Base-by-base conservation (phyloP, 2,329 filamentous ascomycete genomes). In the Venturia aucupariae region DNA sequence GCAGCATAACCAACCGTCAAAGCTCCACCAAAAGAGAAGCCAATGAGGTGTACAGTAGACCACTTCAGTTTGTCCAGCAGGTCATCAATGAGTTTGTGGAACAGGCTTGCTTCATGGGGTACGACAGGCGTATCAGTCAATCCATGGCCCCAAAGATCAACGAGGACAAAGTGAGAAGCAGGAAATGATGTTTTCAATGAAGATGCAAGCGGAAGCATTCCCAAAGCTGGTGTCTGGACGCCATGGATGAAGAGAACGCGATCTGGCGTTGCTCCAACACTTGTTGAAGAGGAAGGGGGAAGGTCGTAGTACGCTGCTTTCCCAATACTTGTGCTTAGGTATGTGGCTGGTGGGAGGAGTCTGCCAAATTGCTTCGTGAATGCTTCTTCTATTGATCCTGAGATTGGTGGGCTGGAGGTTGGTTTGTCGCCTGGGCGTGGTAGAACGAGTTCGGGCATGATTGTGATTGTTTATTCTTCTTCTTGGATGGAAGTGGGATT, bases 121-220 rank as follows among this genome's bases (percentile, higher is more conserved):
- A 69, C 38, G 0, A 79, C 2, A 0, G 81, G 81, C 0, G 81
- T 82, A 6, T 79, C 77, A 35, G 73, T 78, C n/a, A 84, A 70
- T 0, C 81, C 81, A 61, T 84, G 82, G 38, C 82, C 82, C 80
- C 80, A 84, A 13, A 79, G 75, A 64, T 84, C 82, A 17, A 81
- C 22, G 0, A 82, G 70, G 0, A 80, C 77, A 39, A 78, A 72
- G 13, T 79, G 72, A 0, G 79, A 69, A 0, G 67, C 32, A 0
- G 79, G 75, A 57, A 75, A 77, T 0, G 67, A 67, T 0, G 69
- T 42, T 1, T 73, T 71, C 0, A 84, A 71, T 0, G 69, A 67
- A 6, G 67, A 70, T 0, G 75, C 73, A 1, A 83, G 72, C 0
- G 80, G 80, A 0, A 76, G 70, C 62, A 83, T 69, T 27, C 81